phyloP scores from a whole-genome alignment of 768 basidiomycete species.

The Russula compacta region DNA sequence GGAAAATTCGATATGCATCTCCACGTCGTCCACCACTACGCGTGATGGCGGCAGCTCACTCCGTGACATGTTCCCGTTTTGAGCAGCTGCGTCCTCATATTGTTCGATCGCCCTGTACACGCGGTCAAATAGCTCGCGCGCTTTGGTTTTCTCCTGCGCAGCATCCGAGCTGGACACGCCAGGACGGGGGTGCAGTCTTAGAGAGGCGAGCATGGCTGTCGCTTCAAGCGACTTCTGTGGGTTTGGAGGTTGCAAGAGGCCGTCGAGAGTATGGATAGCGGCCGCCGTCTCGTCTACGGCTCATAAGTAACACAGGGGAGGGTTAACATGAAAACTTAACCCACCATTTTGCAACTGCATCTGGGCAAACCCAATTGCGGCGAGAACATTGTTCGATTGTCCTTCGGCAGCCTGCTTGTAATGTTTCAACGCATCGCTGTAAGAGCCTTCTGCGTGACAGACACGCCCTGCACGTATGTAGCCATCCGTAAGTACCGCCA shows the following conservation, averaged over 20 bases:
- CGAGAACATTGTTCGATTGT: slow-evolving; percentile 65
- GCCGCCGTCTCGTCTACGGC: slow-evolving; percentile 66
- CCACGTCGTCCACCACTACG: slow-evolving; percentile 60
- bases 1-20: slow-evolving; percentile 88
- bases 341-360: slow-evolving; percentile 80
- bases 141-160: slow-evolving; percentile 57
- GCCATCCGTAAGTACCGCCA: slow-evolving; percentile 77
- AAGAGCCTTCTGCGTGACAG: slow-evolving; percentile 59
- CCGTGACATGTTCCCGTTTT: slow-evolving; percentile 20
- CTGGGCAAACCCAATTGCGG: slow-evolving; percentile 79
- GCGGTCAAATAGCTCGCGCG: slow-evolving; percentile 76
- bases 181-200: slow-evolving; percentile 75
- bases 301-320: neutral
- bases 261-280: slow-evolving; percentile 80
- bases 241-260: slow-evolving; percentile 57
- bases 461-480: slow-evolving; percentile 78
- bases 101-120: slow-evolving; percentile 54
- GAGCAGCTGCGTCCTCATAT: slow-evolving; percentile 42
- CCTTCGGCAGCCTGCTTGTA: slow-evolving; percentile 60
- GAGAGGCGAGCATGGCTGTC: slow-evolving; percentile 78
- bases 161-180: slow-evolving; percentile 70
- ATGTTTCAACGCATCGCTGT: slow-evolving; percentile 58
- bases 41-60: slow-evolving; percentile 18
- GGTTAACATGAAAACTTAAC: slow-evolving; percentile 10
- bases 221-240: slow-evolving; percentile 70